Evolutionary conservation across 2,329 filamentous ascomycete genomes (phyloP).

Genomic region (Venturia oleaginea): DNA sequence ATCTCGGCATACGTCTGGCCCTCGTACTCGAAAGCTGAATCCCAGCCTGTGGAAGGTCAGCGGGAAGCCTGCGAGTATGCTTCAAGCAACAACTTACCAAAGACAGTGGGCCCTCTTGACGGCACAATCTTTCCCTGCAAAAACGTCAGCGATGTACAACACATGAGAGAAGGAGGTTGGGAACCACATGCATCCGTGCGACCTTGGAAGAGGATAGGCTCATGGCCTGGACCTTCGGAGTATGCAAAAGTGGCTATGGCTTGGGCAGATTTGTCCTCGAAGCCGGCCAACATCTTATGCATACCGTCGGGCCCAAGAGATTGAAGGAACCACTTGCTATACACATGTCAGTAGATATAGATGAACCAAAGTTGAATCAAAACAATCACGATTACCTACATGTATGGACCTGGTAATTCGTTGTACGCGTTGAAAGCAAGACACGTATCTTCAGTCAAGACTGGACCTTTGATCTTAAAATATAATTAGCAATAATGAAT

Average conservation of each 20-base stretch:
- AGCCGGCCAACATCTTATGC: conserved; percentile 82
- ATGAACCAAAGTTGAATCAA: not conserved
- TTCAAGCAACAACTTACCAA: conserved; percentile 52
- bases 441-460: conserved; percentile 91
- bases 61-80: not conserved
- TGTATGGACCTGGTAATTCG: conserved; percentile 91
- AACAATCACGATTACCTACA: conserved; percentile 51
- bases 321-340: conserved; percentile 88
- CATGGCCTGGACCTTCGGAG: conserved; percentile 71
- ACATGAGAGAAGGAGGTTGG: not conserved
- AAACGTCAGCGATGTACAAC: conserved; percentile 1
- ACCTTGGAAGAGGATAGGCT: conserved; percentile 85
- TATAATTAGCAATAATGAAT: conserved; percentile 27
- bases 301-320: conserved; percentile 74
- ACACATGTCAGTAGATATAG: not conserved
- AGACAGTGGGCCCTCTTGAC: conserved; percentile 67
- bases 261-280: conserved; percentile 82
- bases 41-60: conserved; percentile 61
- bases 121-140: conserved; percentile 69
- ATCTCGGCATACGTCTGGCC: conserved; percentile 94
- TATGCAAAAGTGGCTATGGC: conserved; percentile 96
- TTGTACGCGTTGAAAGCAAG: conserved; percentile 85
- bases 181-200: conserved; percentile 59
- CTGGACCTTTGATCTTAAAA: conserved; percentile 75
- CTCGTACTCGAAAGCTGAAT: conserved; percentile 89